A percentile compares a stretch with the other conserved stretches of the same genome.
phyloP scores from a whole-genome alignment of 2,329 filamentous ascomycete genomes.

The Nothophaeocryptopus gaeumannii region DNA sequence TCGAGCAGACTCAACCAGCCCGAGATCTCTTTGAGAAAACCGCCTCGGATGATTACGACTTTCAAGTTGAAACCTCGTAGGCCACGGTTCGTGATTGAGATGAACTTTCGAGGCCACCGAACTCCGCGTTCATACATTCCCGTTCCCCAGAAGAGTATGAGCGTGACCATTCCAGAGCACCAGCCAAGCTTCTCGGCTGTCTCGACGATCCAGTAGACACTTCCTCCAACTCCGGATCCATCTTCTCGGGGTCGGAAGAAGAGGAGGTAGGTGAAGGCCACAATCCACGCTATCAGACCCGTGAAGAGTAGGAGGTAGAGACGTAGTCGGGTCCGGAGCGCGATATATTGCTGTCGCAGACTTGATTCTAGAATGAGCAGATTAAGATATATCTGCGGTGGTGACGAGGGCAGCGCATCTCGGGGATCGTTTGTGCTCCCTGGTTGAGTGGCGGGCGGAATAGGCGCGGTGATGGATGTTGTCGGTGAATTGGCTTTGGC shows the following conservation, averaged over 20 bases:
- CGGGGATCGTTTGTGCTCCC: conserved; percentile 63
- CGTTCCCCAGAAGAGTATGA: conserved; percentile 84
- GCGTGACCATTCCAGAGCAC: conserved; percentile 84
- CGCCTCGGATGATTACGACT: conserved; percentile 79
- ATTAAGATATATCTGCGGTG: conserved; percentile 96
- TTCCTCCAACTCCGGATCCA: conserved; percentile 84
- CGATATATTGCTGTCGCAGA: conserved; percentile 86
- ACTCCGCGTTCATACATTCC: conserved; percentile 96
- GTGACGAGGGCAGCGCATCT: conserved; percentile 79
- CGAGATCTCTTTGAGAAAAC: conserved; percentile 77
- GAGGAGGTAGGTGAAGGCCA: conserved; percentile 81
- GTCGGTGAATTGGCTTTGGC: conserved; percentile 29
- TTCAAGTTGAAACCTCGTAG: conserved; percentile 93
- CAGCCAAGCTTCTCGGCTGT: conserved; percentile 86
- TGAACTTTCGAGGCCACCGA: conserved; percentile 89
- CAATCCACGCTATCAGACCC: conserved; percentile 74
- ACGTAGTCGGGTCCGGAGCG: conserved; percentile 78
- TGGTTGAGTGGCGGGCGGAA: conserved; percentile 31
- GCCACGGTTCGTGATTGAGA: conserved; percentile 83
- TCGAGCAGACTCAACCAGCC: conserved; percentile 42
- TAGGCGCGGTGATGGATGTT: conserved; percentile 43
- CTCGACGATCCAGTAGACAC: conserved; percentile 94
- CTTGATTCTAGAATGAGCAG: conserved; percentile 94
- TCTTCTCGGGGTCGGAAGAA: conserved; percentile 97
- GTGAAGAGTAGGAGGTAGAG: conserved; percentile 92